phyloP scores from a whole-genome alignment of 805 yeast species.

The Lachancea quebecensis region DNA sequence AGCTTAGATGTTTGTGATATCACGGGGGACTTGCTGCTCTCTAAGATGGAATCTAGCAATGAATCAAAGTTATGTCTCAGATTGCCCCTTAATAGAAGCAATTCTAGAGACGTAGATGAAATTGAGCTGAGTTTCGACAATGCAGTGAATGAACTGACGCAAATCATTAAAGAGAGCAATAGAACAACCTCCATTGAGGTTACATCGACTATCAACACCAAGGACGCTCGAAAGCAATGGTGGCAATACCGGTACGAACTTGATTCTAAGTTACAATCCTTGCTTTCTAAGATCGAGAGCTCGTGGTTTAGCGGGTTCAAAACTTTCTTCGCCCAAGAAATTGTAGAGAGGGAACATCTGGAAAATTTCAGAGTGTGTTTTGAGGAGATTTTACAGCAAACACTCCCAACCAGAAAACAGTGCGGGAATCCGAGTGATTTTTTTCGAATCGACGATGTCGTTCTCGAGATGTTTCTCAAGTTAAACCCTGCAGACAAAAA shows the following conservation, averaged over 20 bases:
- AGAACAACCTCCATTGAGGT: constrained; percentile 47
- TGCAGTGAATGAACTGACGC: constrained; percentile 40
- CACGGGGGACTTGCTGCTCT: constrained; percentile 52
- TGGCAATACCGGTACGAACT: constrained; percentile 63
- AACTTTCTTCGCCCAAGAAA: constrained; percentile 46
- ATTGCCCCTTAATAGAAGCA: constrained; percentile 52
- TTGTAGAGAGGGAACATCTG: constrained; percentile 23
- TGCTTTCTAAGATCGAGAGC: constrained; percentile 53
- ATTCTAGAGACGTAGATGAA: constrained; percentile 39
- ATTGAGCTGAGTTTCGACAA: constrained; percentile 37
- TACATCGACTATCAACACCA: constrained; percentile 46
- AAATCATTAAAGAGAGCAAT: constrained; percentile 57
- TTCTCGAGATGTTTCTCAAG: constrained; percentile 46
- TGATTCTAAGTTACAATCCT: constrained; percentile 46
- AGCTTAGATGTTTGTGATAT: constrained; percentile 53
- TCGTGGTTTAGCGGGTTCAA: constrained; percentile 75
- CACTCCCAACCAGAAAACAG: constrained; percentile 43
- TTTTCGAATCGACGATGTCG: constrained; percentile 37
- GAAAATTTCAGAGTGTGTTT: constrained; percentile 34
- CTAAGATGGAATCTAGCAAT: constrained; percentile 35
- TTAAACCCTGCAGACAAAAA: constrained; percentile 32
- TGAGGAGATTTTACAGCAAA: constrained; percentile 35
- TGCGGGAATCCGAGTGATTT: constrained; percentile 20
- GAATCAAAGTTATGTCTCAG: constrained; percentile 42
- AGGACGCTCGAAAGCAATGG: constrained; percentile 64